phyloP scores from a whole-genome alignment of 2,329 filamentous ascomycete genomes.

The Mollisiaceae sp. region DNA sequence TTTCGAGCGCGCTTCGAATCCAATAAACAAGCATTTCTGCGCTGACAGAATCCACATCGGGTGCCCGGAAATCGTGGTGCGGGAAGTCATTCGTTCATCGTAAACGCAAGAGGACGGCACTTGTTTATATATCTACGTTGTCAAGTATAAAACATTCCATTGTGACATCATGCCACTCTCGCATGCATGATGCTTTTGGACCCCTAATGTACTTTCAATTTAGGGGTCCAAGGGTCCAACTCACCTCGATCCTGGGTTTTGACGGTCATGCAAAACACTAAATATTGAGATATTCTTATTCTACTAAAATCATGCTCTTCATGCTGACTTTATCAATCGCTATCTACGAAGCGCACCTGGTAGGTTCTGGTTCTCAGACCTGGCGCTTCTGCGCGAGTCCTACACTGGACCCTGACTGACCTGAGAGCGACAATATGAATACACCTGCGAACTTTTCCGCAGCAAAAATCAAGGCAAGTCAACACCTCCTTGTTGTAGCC shows the following conservation, averaged over 20 bases:
- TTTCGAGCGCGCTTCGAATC: no score
- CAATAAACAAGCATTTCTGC: no score
- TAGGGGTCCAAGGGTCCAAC: not conserved
- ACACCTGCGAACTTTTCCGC: not conserved
- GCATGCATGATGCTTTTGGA: not conserved
- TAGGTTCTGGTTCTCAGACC: no score
- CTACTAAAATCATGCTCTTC: no score
- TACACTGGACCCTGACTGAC: no score
- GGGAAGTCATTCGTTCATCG: not conserved
- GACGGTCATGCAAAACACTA: no score
- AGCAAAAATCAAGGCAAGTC: not conserved
- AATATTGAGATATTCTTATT: no score
- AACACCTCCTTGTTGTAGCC: slow-evolving; percentile 12
- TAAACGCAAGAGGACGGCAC: not conserved
- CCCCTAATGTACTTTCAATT: no score
- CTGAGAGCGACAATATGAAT: not conserved
- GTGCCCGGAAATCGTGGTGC: not conserved
- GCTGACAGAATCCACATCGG: not conserved
- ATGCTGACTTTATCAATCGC: no score
- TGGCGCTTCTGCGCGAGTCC: no score
- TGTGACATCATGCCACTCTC: slow-evolving; percentile 1
- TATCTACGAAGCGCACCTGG: no score
- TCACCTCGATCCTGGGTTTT: not conserved
- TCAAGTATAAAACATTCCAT: not conserved
- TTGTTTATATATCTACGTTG: not conserved